Evolutionary conservation across 2,329 filamentous ascomycete species (phyloP).

Genomic region (Scedosporium apiospermum): DNA sequence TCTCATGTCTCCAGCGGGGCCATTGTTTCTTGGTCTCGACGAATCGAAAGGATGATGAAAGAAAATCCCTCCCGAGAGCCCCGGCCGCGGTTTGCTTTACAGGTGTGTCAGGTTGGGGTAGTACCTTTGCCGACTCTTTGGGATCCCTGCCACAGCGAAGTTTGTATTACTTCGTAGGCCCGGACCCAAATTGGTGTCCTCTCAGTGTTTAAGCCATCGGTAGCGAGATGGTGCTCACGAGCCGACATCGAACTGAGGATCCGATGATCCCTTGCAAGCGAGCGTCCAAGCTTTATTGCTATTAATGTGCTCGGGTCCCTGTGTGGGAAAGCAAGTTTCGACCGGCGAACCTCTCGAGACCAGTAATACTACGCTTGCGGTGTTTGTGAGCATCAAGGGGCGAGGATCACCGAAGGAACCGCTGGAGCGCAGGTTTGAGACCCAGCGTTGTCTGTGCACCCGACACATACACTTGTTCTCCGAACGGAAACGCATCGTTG

Average conservation of each 20-base stretch:
- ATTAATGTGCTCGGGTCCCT: neutral
- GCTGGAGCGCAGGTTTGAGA: slow-evolving; percentile 1
- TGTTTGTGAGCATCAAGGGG: slow-evolving; percentile 1
- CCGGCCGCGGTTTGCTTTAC: neutral
- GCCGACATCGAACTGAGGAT: slow-evolving; percentile 1
- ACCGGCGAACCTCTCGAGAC: neutral
- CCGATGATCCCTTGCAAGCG: slow-evolving; percentile 4
- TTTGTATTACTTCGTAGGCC: neutral
- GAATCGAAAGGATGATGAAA: neutral
- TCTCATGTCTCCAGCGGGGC: neutral
- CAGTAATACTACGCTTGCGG: neutral
- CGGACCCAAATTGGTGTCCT: neutral
- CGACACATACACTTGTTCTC: neutral
- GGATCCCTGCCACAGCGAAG: neutral
- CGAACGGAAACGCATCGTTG: neutral
- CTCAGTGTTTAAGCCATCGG: neutral
- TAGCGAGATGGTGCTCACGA: neutral
- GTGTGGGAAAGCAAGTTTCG: neutral
- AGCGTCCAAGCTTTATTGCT: slow-evolving; percentile 2
- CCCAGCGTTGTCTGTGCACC: slow-evolving; percentile 4
- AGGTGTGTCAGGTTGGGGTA: slow-evolving; percentile 2
- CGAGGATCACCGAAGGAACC: slow-evolving; percentile 2
- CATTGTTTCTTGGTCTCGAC: neutral
- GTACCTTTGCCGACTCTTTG: neutral
- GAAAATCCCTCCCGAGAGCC: neutral